Evolutionary conservation across 2,329 filamentous ascomycete species (phyloP), one percentile per base, ranked within the genome.

Genomic region (Phyllosticta citrichinensis): DNA sequence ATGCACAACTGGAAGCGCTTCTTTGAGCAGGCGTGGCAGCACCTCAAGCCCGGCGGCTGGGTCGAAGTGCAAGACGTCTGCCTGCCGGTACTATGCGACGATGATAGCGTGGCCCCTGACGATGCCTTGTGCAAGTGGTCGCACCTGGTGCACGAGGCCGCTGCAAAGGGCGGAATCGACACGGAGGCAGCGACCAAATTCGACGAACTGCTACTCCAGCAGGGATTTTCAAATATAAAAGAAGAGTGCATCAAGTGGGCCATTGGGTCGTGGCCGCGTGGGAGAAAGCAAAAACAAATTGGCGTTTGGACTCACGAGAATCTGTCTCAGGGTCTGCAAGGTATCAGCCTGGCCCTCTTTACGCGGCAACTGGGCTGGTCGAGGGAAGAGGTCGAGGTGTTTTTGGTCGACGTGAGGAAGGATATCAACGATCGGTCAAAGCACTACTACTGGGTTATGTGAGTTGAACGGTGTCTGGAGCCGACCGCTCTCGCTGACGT

Each of bases 1-100:
- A 76, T 88, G 54, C 75, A 77, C 17, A 75, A 87, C 65, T 84
- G 83, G 71, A 69, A 71, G 2, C 72, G 73, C 17, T 73, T 86
- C 62, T 69, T 84, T 19, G 69, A 76, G 25, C 76, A 79, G 58
- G 65, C 65, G 47, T 69, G 66, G 55, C 40, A 50, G 58, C 69
- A 75, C 63, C 74, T 82, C 10, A 76, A 75, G 59, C 79, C 78
- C 0, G 79, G 79, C 3, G 80, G 80, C 17, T 82, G 77, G 69
- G 67, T 82, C 19, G 80, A 82, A 63, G 68, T 80, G 47, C 77
- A 80, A 64, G 79, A 81, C 63, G 70, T 70, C 12, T 52, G 62
- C 20, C 50, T 64, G 6, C 60, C 60, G 17, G 33, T 53, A 6
- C 54, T 22, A 22, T 61, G 62, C 20, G 61, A 63, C 47, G 61